phyloP scores from a whole-genome alignment of 1,284 basidiomycete genomes.

The Inonotus obliquus region DNA sequence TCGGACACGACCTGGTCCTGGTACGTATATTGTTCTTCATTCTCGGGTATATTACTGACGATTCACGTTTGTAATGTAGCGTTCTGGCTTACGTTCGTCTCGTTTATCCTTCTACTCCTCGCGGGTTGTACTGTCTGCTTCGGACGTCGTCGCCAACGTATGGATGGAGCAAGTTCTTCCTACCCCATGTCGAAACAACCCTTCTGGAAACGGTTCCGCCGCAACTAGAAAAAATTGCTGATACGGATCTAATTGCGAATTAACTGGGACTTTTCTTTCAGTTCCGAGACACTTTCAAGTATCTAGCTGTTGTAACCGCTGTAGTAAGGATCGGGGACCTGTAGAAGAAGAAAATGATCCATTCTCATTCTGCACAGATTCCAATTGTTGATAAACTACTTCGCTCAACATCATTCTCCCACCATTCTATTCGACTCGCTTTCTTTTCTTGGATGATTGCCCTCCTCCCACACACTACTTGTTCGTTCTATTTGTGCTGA shows the following conservation, averaged over 20 bases:
- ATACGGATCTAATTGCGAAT: slow-evolving; percentile 51
- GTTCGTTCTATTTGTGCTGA: neutral
- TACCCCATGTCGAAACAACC: slow-evolving; percentile 24
- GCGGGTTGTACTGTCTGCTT: slow-evolving; percentile 67
- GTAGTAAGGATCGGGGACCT: too few relatives aligned
- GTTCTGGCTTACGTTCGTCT: slow-evolving; percentile 72
- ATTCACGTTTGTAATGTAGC: slow-evolving; percentile 32
- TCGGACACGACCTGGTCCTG: slow-evolving; percentile 52
- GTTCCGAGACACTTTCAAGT: too few relatives aligned
- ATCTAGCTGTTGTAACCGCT: too few relatives aligned
- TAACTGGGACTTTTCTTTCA: slow-evolving; percentile 60
- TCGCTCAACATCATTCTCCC: too few relatives aligned
- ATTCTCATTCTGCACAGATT: too few relatives aligned
- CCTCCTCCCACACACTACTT: too few relatives aligned
- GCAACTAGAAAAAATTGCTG: neutral
- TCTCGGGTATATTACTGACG: neutral
- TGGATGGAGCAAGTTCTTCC: slow-evolving; percentile 33
- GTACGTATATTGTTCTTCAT: slow-evolving; percentile 31
- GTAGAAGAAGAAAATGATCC: too few relatives aligned
- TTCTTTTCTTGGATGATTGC: too few relatives aligned
- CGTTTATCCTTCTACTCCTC: slow-evolving; percentile 56
- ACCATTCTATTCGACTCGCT: too few relatives aligned
- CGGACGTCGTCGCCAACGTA: slow-evolving; percentile 51
- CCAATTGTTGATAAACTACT: too few relatives aligned
- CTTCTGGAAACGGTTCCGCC: slow-evolving; percentile 17